Conservation (phyloP, 164 flowering plant genomes). For the Warburgia ugandensis region DNA sequence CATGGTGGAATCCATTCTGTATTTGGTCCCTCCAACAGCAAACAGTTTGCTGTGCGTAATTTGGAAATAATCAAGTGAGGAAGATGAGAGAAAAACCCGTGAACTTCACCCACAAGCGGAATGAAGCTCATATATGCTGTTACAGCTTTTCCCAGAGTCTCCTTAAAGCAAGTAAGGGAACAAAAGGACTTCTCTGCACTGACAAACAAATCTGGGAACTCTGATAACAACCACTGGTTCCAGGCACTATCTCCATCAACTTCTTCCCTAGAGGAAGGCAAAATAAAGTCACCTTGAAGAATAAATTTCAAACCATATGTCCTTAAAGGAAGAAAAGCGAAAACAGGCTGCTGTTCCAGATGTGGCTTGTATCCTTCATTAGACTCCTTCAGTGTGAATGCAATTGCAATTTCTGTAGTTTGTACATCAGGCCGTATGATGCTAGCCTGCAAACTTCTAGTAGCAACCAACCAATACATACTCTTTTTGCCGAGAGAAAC, state of each 20-base stretch:
- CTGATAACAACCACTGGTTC: slow-evolving; percentile 94
- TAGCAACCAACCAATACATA: slow-evolving; percentile 79
- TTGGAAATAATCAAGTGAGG: slow-evolving; percentile 78
- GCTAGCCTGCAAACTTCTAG: slow-evolving; percentile 44
- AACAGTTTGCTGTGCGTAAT: slow-evolving; percentile 64
- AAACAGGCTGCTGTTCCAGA: slow-evolving; percentile 76
- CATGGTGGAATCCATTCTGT: slow-evolving; percentile 84
- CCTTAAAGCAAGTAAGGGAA: slow-evolving; percentile 61
- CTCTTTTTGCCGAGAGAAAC: slow-evolving; percentile 69
- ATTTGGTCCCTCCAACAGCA: slow-evolving; percentile 63
- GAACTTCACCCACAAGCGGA: slow-evolving; percentile 94
- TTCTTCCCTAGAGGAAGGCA: slow-evolving; percentile 97
- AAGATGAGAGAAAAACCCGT: slow-evolving; percentile 85
- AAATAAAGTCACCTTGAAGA: slow-evolving; percentile 91
- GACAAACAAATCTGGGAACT: slow-evolving; percentile 77
- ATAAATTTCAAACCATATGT: slow-evolving; percentile 91
- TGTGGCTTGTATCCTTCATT: slow-evolving; percentile 43
- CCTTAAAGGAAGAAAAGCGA: slow-evolving; percentile 93
- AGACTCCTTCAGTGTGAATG: slow-evolving; percentile 64
- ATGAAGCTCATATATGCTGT: slow-evolving; percentile 80
- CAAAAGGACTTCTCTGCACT: slow-evolving; percentile 67
- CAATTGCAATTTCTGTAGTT: slow-evolving; percentile 81
- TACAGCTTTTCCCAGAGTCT: slow-evolving; percentile 66
- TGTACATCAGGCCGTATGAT: slow-evolving; percentile 50
- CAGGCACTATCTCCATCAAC: slow-evolving; percentile 90